Conservation (phyloP, 441 rosid species). For the Theobroma grandiflorum region DNA sequence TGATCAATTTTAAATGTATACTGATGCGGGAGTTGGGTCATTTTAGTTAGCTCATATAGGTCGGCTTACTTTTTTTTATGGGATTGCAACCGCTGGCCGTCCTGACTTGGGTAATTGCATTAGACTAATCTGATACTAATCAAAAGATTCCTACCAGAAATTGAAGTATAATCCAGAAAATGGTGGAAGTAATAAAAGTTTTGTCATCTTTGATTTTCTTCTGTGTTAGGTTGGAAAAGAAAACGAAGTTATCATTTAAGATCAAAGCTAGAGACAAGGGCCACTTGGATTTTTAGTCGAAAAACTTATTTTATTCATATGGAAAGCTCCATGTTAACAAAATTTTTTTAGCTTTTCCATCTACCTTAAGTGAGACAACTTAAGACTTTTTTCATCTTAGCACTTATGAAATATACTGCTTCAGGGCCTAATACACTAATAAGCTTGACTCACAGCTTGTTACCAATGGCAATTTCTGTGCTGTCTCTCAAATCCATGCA, state of each 20-base stretch:
- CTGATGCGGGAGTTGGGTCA: constrained; percentile 2
- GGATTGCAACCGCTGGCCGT: constrained; percentile 40
- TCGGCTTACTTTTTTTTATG: neutral
- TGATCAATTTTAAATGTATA: neutral
- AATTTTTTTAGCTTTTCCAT: constrained; percentile 32
- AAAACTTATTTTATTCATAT: constrained; percentile 24
- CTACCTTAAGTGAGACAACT: constrained; percentile 18
- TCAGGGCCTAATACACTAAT: neutral
- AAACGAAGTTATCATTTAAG: neutral
- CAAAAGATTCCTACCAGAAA: constrained; percentile 30
- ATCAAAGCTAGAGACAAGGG: constrained; percentile 39
- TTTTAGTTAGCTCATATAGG: neutral
- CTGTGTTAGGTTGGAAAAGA: neutral
- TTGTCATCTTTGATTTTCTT: constrained; percentile 29
- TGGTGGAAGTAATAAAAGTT: constrained; percentile 7
- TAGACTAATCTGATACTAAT: constrained; percentile 28
- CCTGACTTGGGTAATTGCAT: constrained; percentile 34
- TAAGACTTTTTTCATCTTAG: neutral
- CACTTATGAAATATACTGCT: neutral
- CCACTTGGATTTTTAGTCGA: constrained; percentile 33
- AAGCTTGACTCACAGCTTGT: constrained; percentile 12
- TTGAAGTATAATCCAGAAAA: constrained; percentile 23
- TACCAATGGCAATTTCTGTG: constrained; percentile 38
- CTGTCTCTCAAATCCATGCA: constrained; percentile 29
- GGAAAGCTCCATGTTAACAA: constrained; percentile 30